Evolutionary conservation across 768 basidiomycete species (phyloP).

Genomic region (Termitomyces sp.): DNA sequence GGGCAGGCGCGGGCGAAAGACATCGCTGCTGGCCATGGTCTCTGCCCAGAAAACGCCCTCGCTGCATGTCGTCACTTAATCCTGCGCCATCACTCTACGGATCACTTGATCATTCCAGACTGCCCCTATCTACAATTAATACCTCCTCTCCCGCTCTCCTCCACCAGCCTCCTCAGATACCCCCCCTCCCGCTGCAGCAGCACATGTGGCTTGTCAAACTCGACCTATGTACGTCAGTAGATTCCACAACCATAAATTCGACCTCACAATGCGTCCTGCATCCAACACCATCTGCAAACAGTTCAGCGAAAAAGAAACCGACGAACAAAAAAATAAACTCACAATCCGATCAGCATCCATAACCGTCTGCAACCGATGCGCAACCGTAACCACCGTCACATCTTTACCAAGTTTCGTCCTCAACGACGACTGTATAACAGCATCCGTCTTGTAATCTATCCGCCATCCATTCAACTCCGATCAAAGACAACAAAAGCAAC

Average conservation of each 20-base stretch:
- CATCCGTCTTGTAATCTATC: conserved; percentile 54
- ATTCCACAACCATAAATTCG: conserved; percentile 6
- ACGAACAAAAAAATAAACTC: conserved; percentile 11
- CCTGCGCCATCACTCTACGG: neutral
- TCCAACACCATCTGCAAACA: conserved; percentile 41
- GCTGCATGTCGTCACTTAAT: neutral
- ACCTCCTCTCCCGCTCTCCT: conserved; percentile 50
- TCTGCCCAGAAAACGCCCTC: neutral
- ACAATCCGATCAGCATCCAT: conserved; percentile 58
- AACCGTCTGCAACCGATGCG: conserved; percentile 64
- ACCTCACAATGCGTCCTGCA: conserved; percentile 38
- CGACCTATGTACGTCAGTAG: conserved; percentile 28
- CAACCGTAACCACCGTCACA: conserved; percentile 59
- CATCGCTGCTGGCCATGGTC: conserved; percentile 13
- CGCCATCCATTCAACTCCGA: neutral
- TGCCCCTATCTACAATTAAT: too few species aligned
- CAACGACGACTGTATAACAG: conserved; percentile 64
- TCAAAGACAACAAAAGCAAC: neutral
- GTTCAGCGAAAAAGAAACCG: neutral
- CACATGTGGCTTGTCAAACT: conserved; percentile 47
- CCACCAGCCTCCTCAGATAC: conserved; percentile 46
- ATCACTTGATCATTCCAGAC: conserved; percentile 10
- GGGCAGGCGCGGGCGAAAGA: conserved; percentile 33
- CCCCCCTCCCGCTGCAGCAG: conserved; percentile 49
- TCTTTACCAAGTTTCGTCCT: conserved; percentile 55